Evolutionary conservation across 1,284 basidiomycete species (phyloP).

Genomic region (Papiliotrema flavescens): DNA sequence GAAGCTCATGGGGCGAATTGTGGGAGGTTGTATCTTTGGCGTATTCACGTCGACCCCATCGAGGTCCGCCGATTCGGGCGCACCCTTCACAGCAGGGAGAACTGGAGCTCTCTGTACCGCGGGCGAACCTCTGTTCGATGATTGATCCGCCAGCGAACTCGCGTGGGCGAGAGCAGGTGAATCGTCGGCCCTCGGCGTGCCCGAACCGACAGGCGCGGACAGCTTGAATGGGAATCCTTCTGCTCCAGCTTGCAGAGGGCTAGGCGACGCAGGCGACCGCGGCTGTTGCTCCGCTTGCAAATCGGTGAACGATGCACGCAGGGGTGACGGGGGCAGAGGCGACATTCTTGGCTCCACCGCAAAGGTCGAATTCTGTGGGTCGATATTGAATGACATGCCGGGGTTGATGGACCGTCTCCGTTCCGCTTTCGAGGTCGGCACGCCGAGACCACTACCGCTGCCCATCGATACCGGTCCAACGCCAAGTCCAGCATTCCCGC

Average conservation of each 20-base stretch:
- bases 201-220: background rate
- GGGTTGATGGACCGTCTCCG: constrained; percentile 49
- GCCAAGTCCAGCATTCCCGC: constrained; percentile 16
- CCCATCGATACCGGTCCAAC: constrained; percentile 10
- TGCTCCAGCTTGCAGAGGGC: constrained; percentile 4
- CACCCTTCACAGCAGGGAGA: background rate
- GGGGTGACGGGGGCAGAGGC: constrained; percentile 43
- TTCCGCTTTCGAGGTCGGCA: constrained; percentile 41
- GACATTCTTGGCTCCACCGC: constrained; percentile 29
- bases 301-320: constrained; percentile 39
- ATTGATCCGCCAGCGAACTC: constrained; percentile 16
- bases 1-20: constrained; percentile 46
- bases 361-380: constrained; percentile 34
- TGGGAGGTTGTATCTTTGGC: constrained; percentile 42
- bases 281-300: constrained; percentile 4
- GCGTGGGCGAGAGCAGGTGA: constrained; percentile 23
- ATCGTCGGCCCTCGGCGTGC: background rate
- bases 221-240: constrained; percentile 25
- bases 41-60: constrained; percentile 12
- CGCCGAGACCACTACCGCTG: constrained; percentile 30
- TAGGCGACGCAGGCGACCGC: constrained; percentile 20
- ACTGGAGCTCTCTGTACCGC: background rate
- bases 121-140: background rate
- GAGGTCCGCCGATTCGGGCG: background rate
- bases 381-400: constrained; percentile 44